A percentile compares a stretch with the other conserved stretches of the same genome.
Evolutionary conservation across 1,284 basidiomycete species (phyloP).

Genomic region (Ganoderma lingzhi): DNA sequence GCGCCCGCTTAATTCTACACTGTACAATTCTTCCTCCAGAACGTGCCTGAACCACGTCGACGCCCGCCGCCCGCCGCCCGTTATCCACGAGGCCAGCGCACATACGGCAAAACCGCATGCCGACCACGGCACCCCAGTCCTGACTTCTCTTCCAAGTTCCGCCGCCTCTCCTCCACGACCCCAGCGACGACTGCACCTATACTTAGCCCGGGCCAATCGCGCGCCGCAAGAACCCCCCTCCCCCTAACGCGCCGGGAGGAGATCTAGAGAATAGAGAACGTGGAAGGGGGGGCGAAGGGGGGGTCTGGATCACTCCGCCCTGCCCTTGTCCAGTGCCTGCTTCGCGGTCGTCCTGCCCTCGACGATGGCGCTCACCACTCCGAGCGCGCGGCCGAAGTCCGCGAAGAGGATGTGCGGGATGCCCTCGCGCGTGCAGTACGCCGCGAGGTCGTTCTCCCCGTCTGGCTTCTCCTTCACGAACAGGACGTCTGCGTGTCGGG

Average conservation of each 20-base stretch:
- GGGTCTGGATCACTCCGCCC: conserved; percentile 15
- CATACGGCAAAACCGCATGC: neutral
- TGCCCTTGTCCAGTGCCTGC: conserved; percentile 47
- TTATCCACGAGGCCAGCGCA: neutral
- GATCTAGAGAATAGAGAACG: neutral
- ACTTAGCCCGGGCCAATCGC: neutral
- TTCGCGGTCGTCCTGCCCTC: conserved; percentile 57
- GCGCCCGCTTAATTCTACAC: neutral
- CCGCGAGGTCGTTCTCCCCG: conserved; percentile 86
- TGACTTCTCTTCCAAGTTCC: neutral
- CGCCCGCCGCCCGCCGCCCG: neutral
- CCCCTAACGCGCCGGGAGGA: neutral
- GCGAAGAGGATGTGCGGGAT: conserved; percentile 76
- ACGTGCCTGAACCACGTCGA: neutral
- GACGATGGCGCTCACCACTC: conserved; percentile 72
- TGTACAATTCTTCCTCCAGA: neutral
- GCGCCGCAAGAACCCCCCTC: neutral
- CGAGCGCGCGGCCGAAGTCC: conserved; percentile 69
- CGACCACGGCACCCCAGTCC: neutral
- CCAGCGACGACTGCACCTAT: neutral
- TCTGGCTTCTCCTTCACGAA: conserved; percentile 87
- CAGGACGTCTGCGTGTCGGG: conserved; percentile 87
- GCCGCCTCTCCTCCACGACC: neutral
- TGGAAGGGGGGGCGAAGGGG: neutral
- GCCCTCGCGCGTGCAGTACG: conserved; percentile 75